Base-by-base conservation (phyloP, 1,139 yeast species). In the Debaryomyces subglobosus region DNA sequence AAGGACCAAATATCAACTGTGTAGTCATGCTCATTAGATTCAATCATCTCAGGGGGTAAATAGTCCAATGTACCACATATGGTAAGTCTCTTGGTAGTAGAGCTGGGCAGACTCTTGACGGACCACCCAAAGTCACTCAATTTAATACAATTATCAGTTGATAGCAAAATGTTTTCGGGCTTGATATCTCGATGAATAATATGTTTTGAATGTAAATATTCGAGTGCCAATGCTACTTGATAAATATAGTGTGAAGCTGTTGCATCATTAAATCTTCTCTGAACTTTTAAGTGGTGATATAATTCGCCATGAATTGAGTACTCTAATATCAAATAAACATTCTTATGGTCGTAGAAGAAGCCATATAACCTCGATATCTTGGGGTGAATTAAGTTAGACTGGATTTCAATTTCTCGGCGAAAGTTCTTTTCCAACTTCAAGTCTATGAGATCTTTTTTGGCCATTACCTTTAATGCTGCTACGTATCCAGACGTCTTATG, bases 41-140 rank as follows among this genome's bases (percentile, higher is more conserved):
- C 96, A 12, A 94, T 89, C 89, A 94, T 87, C 69, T 94, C 99
- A 3, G 99, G 99, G 0, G 99, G 96, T 15, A 94, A 69, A 61
- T 94, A 94, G 65, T 94, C 99, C 36, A 94, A 74, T 0, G 99
- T 94, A 0, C 99, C 99, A 67, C 99, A 94, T 71, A 94, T 81
- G 0, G 99, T 94, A 16, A 84, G 77, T 57, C 98, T 72, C 53
- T 84, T 66, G 13, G 55, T 56, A 82, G 79, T 53, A 76, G 86
- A 47, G 33, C 39, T 30, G 10, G 60, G 55, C 25, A 53, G 53
- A n/a, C 55, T 52, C 29, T 63, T 63, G 0, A 92, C 96, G 49
- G 96, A 88, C 98, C 98, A 94, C 10, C 99, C 99, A 67, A 94
- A 94, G 67, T 94, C 99, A 39, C 97, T 87, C 39, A 94, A 77